Conservation (phyloP, 2,329 filamentous ascomycete genomes). For the Fusarium chuoi region DNA sequence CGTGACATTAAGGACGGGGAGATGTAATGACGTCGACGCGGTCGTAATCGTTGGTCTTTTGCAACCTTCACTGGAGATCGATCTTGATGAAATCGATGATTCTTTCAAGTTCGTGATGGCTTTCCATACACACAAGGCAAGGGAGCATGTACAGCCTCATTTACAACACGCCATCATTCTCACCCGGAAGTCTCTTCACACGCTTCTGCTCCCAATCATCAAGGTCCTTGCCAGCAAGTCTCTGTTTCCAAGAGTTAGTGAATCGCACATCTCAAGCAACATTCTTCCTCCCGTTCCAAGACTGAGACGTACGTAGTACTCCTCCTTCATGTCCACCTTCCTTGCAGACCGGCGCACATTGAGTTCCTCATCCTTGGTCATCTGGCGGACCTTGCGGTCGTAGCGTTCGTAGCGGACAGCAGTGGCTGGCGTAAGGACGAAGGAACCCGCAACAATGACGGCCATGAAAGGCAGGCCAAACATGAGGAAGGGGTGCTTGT, state of each 20-base stretch:
- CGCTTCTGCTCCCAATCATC: slow-evolving; percentile 98
- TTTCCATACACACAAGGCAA: slow-evolving; percentile 24
- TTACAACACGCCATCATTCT: slow-evolving; percentile 81
- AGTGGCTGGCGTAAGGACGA: slow-evolving; percentile 93
- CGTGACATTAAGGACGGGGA: neutral
- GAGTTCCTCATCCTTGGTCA: slow-evolving; percentile 88
- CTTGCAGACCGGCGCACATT: slow-evolving; percentile 77
- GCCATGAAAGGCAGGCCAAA: slow-evolving; percentile 94
- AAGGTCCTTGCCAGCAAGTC: slow-evolving; percentile 80
- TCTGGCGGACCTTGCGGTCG: slow-evolving; percentile 86
- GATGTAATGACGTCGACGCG: slow-evolving; percentile 14
- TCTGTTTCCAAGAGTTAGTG: slow-evolving; percentile 40
- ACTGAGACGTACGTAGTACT: slow-evolving; percentile 78
- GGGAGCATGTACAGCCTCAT: slow-evolving; percentile 9
- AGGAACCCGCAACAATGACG: slow-evolving; percentile 91
- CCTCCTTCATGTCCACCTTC: slow-evolving; percentile 83
- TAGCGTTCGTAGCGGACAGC: slow-evolving; percentile 93
- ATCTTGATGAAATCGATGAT: slow-evolving; percentile 6
- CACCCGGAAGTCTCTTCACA: slow-evolving; percentile 87
- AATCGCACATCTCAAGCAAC: neutral
- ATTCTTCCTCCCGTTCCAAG: neutral
- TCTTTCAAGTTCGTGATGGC: slow-evolving; percentile 5
- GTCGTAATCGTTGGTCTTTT: slow-evolving; percentile 8
- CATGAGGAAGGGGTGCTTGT: slow-evolving; percentile 85
- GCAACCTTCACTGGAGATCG: neutral